Evolutionary conservation across 192 early-diverging fungal genomes (phyloP).

Genomic region (Diversispora eburnea): DNA sequence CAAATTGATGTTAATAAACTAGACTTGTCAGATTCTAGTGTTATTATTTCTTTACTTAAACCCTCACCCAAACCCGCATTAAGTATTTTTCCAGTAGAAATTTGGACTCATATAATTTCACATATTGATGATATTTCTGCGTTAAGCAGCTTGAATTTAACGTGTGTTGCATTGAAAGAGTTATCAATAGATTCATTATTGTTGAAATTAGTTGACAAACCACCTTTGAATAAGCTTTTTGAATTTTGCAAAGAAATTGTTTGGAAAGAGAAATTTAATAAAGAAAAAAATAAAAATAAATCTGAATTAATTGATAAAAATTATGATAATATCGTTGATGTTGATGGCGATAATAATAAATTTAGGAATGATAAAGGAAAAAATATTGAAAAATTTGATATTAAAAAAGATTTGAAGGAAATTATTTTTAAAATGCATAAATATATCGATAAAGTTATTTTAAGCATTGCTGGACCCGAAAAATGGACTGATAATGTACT

Average conservation of each 20-base stretch:
- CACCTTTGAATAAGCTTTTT: not conserved
- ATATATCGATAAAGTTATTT: slow-evolving; percentile 22
- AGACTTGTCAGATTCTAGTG: slow-evolving; percentile 1
- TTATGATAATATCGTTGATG: too few relatives aligned
- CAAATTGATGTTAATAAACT: slow-evolving; percentile 9
- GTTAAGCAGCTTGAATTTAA: not conserved
- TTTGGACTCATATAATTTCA: slow-evolving; percentile 20
- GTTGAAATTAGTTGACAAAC: not conserved
- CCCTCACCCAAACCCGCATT: slow-evolving; percentile 1
- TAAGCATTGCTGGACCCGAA: not conserved
- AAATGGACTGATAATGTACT: slow-evolving; percentile 27
- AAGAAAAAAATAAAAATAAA: too few relatives aligned
- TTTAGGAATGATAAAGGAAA: too few relatives aligned
- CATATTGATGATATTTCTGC: slow-evolving; percentile 6
- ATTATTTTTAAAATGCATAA: slow-evolving; percentile 25
- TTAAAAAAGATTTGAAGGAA: not conserved
- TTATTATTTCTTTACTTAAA: not conserved
- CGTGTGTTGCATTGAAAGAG: not conserved
- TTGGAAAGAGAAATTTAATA: not conserved
- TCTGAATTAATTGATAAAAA: too few relatives aligned
- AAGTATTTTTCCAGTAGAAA: slow-evolving; percentile 22
- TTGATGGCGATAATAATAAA: too few relatives aligned
- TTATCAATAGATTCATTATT: not conserved
- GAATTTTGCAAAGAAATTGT: not conserved
- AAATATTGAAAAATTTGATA: not conserved